A percentile compares a stretch with the other conserved stretches of the same genome.
phyloP scores from a whole-genome alignment of 2,329 filamentous ascomycete species.

The Apiospora arundinis region DNA sequence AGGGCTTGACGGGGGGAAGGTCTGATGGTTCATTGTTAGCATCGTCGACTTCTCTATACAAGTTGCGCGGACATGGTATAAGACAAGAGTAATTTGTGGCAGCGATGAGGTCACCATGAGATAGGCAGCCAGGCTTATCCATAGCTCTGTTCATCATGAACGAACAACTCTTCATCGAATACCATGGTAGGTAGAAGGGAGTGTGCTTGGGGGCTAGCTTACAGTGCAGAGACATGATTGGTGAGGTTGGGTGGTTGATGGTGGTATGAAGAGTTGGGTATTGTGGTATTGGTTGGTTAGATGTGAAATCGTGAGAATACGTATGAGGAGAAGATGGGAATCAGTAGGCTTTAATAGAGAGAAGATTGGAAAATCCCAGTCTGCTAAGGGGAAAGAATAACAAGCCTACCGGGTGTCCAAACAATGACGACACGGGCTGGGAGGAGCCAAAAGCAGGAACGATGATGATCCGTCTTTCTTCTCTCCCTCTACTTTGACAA shows the following conservation, averaged over 20 bases:
- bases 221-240: slow-evolving; percentile 67
- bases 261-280: slow-evolving; percentile 13
- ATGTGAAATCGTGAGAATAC: not conserved
- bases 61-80: not conserved
- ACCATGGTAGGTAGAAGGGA: not conserved
- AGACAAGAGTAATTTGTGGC: not conserved
- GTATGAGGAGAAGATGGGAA: not conserved
- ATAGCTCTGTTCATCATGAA: not conserved
- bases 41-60: not conserved
- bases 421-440: slow-evolving; percentile 20
- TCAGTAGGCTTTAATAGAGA: slow-evolving; percentile 16
- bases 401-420: slow-evolving; percentile 14
- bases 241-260: slow-evolving; percentile 24
- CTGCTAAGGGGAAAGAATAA: not conserved
- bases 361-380: slow-evolving; percentile 2
- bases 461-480: slow-evolving; percentile 11
- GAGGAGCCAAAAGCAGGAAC: slow-evolving; percentile 19
- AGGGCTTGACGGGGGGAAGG: slow-evolving; percentile 87
- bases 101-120: not conserved
- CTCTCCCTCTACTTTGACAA: not conserved
- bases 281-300: not conserved
- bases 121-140: not conserved
- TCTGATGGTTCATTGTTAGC: slow-evolving; percentile 43
- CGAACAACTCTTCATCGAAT: not conserved
- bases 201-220: slow-evolving; percentile 36